These are phyloP conservation scores for Ogataea neopini DNA, from an alignment of 805 yeast genomes.

Conservation along the genomic window DNA sequence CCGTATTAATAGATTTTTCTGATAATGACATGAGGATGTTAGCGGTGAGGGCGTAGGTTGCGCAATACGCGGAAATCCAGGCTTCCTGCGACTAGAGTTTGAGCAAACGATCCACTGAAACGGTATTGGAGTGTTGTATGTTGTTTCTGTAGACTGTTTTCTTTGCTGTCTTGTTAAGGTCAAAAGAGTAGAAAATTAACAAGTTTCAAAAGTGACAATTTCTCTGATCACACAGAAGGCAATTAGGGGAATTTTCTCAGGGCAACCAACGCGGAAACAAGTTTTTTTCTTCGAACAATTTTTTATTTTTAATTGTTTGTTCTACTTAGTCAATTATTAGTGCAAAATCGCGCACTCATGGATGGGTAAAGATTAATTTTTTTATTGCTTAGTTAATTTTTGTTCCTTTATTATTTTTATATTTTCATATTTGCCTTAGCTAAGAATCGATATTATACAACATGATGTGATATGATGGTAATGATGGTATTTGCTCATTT, in stretches of 20 bases:
- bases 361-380: not conserved
- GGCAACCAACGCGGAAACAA: constrained; percentile 6
- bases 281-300: not conserved
- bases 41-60: not conserved
- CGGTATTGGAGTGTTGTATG: not conserved
- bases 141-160: not conserved
- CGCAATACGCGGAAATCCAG: constrained; percentile 3
- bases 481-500: not conserved
- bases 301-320: not conserved
- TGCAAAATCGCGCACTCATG: constrained; percentile 4
- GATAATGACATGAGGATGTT: constrained; percentile 17
- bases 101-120: not conserved
- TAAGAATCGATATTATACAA: constrained; percentile 2
- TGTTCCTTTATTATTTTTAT: not conserved
- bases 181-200: not conserved
- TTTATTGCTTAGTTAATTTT: not conserved
- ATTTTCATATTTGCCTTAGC: not conserved
- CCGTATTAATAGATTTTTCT: constrained; percentile 22
- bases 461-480: not conserved
- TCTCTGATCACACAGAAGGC: not conserved
- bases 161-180: not conserved
- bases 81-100: constrained; percentile 1
- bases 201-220: not conserved
- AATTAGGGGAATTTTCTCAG: constrained; percentile 1
- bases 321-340: not conserved